Conservation (phyloP, 495 filamentous ascomycete species). For the Rhizodiscina lignyota region DNA sequence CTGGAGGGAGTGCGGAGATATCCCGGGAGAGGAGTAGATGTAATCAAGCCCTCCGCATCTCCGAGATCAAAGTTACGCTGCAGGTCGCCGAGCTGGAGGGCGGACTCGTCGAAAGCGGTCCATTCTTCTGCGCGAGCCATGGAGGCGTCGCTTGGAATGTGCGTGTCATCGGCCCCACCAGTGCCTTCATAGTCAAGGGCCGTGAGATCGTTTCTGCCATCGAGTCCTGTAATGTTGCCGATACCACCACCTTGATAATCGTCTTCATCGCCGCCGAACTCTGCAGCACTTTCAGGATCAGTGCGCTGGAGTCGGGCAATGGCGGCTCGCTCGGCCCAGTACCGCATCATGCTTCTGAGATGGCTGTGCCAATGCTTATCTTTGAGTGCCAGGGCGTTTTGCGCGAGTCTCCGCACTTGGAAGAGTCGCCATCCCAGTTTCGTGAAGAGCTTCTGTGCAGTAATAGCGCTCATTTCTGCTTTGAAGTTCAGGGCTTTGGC, state of each 20-base stretch:
- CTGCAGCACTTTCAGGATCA: too few relatives aligned
- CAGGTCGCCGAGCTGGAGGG: constrained; percentile 28
- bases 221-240: background rate
- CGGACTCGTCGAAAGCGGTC: constrained; percentile 27
- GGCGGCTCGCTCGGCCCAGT: constrained; percentile 17
- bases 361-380: constrained; percentile 18
- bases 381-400: constrained; percentile 18
- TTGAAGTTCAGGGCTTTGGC: too few relatives aligned
- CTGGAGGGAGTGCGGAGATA: constrained; percentile 17
- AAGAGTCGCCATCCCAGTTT: constrained; percentile 23
- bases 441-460: too few relatives aligned
- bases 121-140: constrained; percentile 15
- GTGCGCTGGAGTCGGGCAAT: constrained; percentile 2
- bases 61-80: constrained; percentile 7
- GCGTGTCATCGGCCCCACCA: background rate
- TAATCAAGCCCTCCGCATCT: background rate
- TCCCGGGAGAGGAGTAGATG: constrained; percentile 6
- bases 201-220: background rate
- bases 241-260: background rate
- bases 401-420: constrained; percentile 12
- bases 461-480: too few relatives aligned
- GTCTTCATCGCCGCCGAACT: background rate
- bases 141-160: constrained; percentile 13
- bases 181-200: background rate
- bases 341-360: constrained; percentile 18